A percentile compares a stretch with the other conserved stretches of the same genome.
These are phyloP conservation scores for Pseudocercospora macadamiae DNA, from an alignment of 2,329 filamentous ascomycete genomes.

Conservation along the genomic window DNA sequence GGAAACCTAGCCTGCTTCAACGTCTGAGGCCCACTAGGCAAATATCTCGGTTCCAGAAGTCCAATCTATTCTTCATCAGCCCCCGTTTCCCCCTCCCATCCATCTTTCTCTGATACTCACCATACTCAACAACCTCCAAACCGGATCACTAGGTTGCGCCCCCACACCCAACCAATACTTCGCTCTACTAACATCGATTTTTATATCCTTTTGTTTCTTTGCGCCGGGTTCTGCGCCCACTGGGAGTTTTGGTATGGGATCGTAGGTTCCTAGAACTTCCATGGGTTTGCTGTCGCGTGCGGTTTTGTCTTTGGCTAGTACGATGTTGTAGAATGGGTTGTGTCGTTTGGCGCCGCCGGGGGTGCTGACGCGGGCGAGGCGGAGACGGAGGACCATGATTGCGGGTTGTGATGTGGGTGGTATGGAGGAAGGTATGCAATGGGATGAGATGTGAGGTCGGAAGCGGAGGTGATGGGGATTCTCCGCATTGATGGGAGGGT, in stretches of 20 bases:
- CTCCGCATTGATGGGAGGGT: background rate
- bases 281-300: constrained; percentile 86
- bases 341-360: constrained; percentile 63
- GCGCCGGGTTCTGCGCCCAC: constrained; percentile 54
- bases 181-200: constrained; percentile 77
- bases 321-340: constrained; percentile 92
- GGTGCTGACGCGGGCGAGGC: constrained; percentile 86
- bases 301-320: constrained; percentile 87
- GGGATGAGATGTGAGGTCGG: background rate
- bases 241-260: constrained; percentile 62
- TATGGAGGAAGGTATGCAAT: background rate
- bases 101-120: constrained; percentile 47
- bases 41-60: constrained; percentile 46
- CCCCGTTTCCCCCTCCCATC: background rate
- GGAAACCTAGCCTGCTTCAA: constrained; percentile 36
- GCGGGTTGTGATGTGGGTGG: background rate
- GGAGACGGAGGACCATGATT: constrained; percentile 84
- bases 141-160: constrained; percentile 88
- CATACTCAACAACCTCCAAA: constrained; percentile 84
- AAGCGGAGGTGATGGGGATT: background rate
- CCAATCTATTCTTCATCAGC: constrained; percentile 40
- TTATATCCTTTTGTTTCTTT: constrained; percentile 87
- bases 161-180: constrained; percentile 98
- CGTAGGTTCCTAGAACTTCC: constrained; percentile 79
- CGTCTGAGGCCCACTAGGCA: constrained; percentile 38